Evolutionary conservation across 495 filamentous ascomycete species (phyloP), one percentile per base, ranked within the genome.

Genomic region (Penicillium subrubescens): DNA sequence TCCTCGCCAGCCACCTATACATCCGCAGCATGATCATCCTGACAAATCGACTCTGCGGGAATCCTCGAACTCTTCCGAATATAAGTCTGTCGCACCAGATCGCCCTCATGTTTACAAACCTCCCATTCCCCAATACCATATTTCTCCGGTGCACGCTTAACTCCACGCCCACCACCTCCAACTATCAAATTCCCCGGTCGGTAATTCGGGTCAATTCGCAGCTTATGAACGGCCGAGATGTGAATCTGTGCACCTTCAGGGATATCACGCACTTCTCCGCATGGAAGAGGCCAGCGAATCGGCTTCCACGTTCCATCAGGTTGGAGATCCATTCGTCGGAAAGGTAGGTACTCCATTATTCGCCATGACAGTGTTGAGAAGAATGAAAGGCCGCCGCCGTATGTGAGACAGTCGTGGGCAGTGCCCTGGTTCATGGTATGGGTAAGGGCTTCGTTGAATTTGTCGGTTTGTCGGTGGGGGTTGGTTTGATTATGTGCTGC

Each of bases 331-430:
- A 94, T 90, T 19, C 92, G 81, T 6, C 89, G 83, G 73, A 93
- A 92, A 2, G 91, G 91, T 11, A 93, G 75, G 66, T 87, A 92
- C 71, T 94, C 90, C 89, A 93, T 92, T 21, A 92, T 69, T 41
- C 86, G 87, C 92, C 92, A 94, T 0, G 82, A 81, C 0, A 91
- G 44, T 0, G 91, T 87, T 0, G 86, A 84, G 0, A 70, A 57
- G 34, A 69, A 67, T 1, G 80, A 65, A 0, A 90, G 74, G 0
- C 90, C 90, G 8, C 87, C 85, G 4, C 82, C 77, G 65, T 86
- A 90, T 15, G 81, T 71, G 2, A 93, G 82, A 23, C 87, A 89
- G 67, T 93, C 92, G 67, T 93, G 92, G 19, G 92, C 86, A 17
- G 78, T 81, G 0, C 89, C 87, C 5, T 79, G 46, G 19, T 68